Evolutionary conservation across 805 yeast genomes (phyloP), one percentile per base, ranked within the genome.

Genomic region (Metschnikowia santaceciliae): DNA sequence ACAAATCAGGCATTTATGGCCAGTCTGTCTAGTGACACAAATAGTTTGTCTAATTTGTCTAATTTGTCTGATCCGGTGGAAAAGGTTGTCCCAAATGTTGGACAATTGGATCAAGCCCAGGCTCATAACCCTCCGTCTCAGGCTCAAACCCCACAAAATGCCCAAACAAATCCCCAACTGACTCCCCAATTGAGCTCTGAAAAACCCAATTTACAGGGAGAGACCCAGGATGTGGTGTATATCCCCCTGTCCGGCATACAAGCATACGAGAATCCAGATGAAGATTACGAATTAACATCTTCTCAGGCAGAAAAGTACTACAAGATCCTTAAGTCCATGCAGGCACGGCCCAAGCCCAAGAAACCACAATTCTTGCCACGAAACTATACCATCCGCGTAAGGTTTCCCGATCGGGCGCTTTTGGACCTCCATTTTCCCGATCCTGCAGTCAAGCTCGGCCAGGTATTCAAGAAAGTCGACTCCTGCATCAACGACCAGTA

Each of bases 251-350:
- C 34, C 6, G 36, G 46, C 22, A 42, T 47, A 11, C 36, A 46
- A 3, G 26, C 51, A 1, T 74, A 72, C 49, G 75, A 72, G 20
- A 74, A 73, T 51, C 76, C 76, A 3, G 76, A 72, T 15, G 69
- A 65, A 35, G 77, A 74, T 54, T 74, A 74, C 56, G 66, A 70
- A 20, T 58, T 74, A 66, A 70, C 76, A 1, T 57, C 68, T 4
- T 48, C 62, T 15, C 77, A 74, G 53, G 75, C 73, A 2, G 68
- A 68, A 50, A 60, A 61, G 17, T 74, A 74, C 55, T 72, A 68
- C 45, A 65, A 67, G 45, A 52, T 67, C 17, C 64, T 74, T 41
- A 63, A 63, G 46, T 59, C 64, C n/a, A 63, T 69, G 41, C 61
- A 58, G 39, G 42, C 41, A 2, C 39, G 57, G 37, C 58, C 53